phyloP scores from a whole-genome alignment of 129 eudicot genomes.

The Erigeron canadensis region DNA sequence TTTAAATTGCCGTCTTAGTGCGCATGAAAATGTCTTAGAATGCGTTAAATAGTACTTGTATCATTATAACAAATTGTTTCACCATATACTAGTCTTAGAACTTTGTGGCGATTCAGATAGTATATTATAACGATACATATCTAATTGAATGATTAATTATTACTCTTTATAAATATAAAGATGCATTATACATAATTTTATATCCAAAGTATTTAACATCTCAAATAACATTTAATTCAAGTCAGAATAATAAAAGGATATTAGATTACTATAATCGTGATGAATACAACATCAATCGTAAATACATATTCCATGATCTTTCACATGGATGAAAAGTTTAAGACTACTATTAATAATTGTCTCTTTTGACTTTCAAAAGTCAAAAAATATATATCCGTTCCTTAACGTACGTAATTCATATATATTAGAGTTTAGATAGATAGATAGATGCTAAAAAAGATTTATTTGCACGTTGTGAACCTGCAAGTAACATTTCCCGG shows the following conservation, averaged over 20 bases:
- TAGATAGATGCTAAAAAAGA: background rate
- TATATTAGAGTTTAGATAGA: background rate
- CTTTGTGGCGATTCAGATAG: no score
- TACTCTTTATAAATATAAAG: no score
- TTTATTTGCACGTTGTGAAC: constrained; percentile 61
- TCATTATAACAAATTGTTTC: background rate
- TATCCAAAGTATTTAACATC: background rate
- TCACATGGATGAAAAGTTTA: constrained; percentile 4
- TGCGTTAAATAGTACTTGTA: constrained; percentile 17
- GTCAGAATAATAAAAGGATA: background rate
- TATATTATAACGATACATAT: no score
- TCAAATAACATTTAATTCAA: background rate
- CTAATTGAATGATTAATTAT: no score
- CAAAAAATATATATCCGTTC: constrained; percentile 12
- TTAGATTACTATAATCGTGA: background rate
- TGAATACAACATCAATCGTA: background rate
- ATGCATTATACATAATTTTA: no score
- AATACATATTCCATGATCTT: background rate
- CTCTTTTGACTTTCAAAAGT: constrained; percentile 13
- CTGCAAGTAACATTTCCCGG: constrained; percentile 53
- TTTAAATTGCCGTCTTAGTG: constrained; percentile 19
- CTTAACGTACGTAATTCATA: background rate
- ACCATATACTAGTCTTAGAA: no score
- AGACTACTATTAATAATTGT: constrained; percentile 2
- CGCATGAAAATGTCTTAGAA: constrained; percentile 18